Conservation (phyloP, 192 early-diverging fungal species). For the Coemansia reversa region DNA sequence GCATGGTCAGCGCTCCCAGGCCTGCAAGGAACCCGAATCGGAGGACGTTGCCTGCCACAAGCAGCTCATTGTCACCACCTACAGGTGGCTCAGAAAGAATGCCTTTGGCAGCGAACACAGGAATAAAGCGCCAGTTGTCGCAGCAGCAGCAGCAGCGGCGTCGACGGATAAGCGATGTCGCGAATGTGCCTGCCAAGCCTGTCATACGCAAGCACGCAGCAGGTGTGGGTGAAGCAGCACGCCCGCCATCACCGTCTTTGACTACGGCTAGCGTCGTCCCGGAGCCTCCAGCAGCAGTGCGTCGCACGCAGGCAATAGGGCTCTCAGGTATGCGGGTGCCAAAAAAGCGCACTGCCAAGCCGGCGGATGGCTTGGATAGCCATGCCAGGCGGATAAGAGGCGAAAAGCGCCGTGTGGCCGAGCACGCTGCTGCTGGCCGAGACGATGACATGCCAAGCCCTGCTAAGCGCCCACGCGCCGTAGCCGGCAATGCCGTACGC, state of each 20-base stretch:
- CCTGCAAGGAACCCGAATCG: neutral
- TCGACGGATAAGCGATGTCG: conserved; percentile 9
- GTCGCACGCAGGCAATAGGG: conserved; percentile 9
- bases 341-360: conserved; percentile 26
- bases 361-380: neutral
- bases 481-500: conserved; percentile 1
- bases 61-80: conserved; percentile 13
- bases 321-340: conserved; percentile 30
- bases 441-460: conserved; percentile 3
- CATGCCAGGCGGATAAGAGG: neutral
- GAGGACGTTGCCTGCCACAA: no score
- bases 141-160: neutral
- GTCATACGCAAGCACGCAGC: conserved; percentile 6
- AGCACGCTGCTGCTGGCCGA: neutral
- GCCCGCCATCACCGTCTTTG: neutral
- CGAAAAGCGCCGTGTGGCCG: conserved; percentile 4
- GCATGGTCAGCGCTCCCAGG: neutral
- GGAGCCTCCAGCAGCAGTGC: conserved; percentile 1
- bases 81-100: neutral
- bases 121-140: neutral
- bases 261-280: neutral
- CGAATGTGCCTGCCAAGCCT: neutral
- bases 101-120: conserved; percentile 4
- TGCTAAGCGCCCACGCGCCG: conserved; percentile 6
- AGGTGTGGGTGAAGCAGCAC: neutral